phyloP scores from a whole-genome alignment of 2,329 filamentous ascomycete genomes.

The Exophiala spinifera region DNA sequence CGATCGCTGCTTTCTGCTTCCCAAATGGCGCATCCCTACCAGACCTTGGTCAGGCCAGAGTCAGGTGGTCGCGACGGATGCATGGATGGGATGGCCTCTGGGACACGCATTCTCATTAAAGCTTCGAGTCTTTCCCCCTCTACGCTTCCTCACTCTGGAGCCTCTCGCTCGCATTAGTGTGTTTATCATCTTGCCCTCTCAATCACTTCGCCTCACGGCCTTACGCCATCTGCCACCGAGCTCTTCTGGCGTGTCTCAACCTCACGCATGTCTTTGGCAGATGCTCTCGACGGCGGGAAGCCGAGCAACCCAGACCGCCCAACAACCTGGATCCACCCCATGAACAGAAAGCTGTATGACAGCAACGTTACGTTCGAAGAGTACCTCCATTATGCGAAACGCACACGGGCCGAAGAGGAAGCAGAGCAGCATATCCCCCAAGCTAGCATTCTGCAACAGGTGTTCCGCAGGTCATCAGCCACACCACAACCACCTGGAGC shows the following conservation, averaged over 20 bases:
- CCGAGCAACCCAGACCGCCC: slow-evolving; percentile 3
- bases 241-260: not conserved
- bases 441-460: slow-evolving; percentile 9
- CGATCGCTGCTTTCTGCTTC: not conserved
- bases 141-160: too few relatives aligned
- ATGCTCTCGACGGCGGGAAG: slow-evolving; percentile 2
- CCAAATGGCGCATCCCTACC: too few relatives aligned
- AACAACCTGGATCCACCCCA: slow-evolving; percentile 5
- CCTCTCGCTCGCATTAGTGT: too few relatives aligned
- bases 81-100: not conserved
- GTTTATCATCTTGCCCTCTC: not conserved
- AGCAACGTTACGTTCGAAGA: slow-evolving; percentile 37
- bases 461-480: slow-evolving; percentile 9
- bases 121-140: too few relatives aligned
- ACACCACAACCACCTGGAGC: not conserved
- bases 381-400: slow-evolving; percentile 40
- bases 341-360: slow-evolving; percentile 30
- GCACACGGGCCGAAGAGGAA: slow-evolving; percentile 37
- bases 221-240: too few relatives aligned
- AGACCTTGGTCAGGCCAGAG: too few relatives aligned
- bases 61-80: not conserved
- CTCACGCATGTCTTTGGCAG: slow-evolving; percentile 9
- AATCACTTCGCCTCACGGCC: too few relatives aligned
- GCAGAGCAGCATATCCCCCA: slow-evolving; percentile 5
- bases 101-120: not conserved